Evolutionary conservation across 1,139 yeast genomes (phyloP).

Genomic region (Suhomyces bokatorum): DNA sequence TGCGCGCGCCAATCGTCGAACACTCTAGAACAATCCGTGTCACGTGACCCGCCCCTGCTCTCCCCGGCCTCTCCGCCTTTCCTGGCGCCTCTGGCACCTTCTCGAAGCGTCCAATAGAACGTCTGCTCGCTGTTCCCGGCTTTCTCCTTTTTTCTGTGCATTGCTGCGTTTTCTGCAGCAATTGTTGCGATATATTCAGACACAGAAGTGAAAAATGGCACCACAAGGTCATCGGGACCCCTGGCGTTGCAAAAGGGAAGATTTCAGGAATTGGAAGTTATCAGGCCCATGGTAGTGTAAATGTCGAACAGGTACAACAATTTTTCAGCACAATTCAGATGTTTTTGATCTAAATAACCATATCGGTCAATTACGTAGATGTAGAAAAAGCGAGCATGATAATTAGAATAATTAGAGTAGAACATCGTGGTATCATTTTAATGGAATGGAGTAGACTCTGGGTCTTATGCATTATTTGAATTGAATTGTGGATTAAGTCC

Average conservation of each 20-base stretch:
- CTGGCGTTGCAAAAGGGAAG: not conserved
- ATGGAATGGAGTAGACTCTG: too few species aligned
- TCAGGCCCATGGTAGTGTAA: too few species aligned
- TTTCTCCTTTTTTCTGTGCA: not conserved
- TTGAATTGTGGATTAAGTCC: too few species aligned
- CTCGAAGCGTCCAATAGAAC: not conserved
- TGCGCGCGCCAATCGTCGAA: constrained; percentile 8
- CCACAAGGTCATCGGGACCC: not conserved
- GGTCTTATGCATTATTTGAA: too few species aligned
- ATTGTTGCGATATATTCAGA: not conserved
- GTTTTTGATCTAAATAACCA: too few species aligned
- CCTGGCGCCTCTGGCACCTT: not conserved
- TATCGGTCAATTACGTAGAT: too few species aligned
- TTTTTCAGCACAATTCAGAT: too few species aligned
- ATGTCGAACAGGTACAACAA: too few species aligned
- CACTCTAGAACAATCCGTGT: constrained; percentile 13
- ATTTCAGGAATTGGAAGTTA: not conserved
- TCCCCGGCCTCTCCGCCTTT: not conserved
- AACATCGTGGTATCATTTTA: too few species aligned
- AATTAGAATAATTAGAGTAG: too few species aligned
- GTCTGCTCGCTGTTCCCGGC: not conserved
- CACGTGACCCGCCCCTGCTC: not conserved
- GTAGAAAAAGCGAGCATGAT: too few species aligned
- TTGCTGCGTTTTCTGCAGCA: not conserved
- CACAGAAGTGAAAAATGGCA: not conserved